Percentiles rank a stretch among this genome's conserved stretches.
phyloP scores from a whole-genome alignment of 352 stramenopile species.

The Phytophthora vignae region DNA sequence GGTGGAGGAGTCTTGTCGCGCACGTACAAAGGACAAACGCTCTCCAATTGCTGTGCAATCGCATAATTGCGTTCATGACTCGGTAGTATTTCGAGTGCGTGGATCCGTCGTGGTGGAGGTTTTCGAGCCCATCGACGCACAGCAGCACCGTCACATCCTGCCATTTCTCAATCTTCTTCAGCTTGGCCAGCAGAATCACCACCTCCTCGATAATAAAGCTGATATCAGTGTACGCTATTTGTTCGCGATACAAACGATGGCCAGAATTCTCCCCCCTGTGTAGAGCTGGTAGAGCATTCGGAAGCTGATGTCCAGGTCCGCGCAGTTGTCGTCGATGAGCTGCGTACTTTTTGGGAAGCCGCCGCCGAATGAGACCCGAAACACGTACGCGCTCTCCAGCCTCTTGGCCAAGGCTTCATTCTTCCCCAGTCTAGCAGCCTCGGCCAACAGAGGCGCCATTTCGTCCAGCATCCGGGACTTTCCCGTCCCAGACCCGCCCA shows the following conservation, averaged over 20 bases:
- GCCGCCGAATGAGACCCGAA: conserved; percentile 1
- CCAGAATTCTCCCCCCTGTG: conserved; percentile 5
- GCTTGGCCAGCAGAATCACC: conserved; percentile 11
- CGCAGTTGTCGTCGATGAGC: background rate
- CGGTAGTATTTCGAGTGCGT: background rate
- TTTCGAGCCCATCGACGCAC: conserved; percentile 35
- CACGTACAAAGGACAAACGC: too few species aligned
- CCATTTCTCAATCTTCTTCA: conserved; percentile 26
- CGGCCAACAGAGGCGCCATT: conserved; percentile 30
- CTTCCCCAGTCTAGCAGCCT: conserved; percentile 21
- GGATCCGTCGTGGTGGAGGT: conserved; percentile 21
- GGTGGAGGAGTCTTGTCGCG: too few species aligned
- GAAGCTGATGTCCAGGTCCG: conserved; percentile 29
- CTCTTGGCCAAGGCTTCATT: conserved; percentile 23
- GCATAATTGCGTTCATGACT: too few species aligned
- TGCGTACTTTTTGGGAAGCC: background rate
- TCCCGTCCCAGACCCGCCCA: conserved; percentile 28
- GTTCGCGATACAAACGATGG: conserved; percentile 1
- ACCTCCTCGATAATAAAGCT: conserved; percentile 5
- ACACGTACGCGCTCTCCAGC: conserved; percentile 16
- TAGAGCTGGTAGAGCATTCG: conserved; percentile 40
- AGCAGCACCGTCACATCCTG: conserved; percentile 38
- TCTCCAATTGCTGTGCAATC: too few species aligned
- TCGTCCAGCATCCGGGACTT: conserved; percentile 38
- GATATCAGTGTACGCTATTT: background rate